phyloP scores from a whole-genome alignment of 805 yeast species.

The Metschnikowia proteae region DNA sequence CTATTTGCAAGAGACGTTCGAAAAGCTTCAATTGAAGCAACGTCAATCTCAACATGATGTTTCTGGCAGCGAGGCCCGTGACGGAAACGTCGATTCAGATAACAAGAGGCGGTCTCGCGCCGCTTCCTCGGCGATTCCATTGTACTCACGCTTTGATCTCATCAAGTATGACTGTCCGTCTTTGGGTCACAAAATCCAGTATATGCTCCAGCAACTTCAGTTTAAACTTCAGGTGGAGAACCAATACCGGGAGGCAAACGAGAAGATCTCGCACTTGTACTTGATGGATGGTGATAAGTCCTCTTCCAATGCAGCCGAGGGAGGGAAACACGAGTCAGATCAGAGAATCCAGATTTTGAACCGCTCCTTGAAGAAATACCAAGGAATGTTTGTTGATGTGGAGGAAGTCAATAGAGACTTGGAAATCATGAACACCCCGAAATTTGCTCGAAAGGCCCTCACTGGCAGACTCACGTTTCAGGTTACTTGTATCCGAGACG shows the following conservation, averaged over 20 bases:
- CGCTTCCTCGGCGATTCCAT: slow-evolving; percentile 28
- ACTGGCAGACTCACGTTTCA: slow-evolving; percentile 74
- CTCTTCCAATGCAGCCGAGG: slow-evolving; percentile 82
- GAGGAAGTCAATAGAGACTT: slow-evolving; percentile 66
- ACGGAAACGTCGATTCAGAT: slow-evolving; percentile 4
- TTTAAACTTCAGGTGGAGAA: slow-evolving; percentile 92
- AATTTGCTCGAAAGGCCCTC: slow-evolving; percentile 75
- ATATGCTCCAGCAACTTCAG: slow-evolving; percentile 92
- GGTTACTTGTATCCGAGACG: slow-evolving; percentile 78
- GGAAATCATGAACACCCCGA: slow-evolving; percentile 63
- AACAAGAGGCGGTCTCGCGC: slow-evolving; percentile 5
- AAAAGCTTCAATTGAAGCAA: slow-evolving; percentile 47
- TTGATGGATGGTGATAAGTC: slow-evolving; percentile 88
- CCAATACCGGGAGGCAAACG: slow-evolving; percentile 89
- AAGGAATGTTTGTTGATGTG: slow-evolving; percentile 75
- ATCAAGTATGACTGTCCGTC: slow-evolving; percentile 92
- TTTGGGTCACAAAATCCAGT: slow-evolving; percentile 88
- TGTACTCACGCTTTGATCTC: slow-evolving; percentile 71
- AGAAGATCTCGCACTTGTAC: slow-evolving; percentile 80
- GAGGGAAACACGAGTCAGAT: slow-evolving; percentile 78
- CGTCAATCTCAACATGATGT: slow-evolving; percentile 7
- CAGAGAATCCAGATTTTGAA: slow-evolving; percentile 80
- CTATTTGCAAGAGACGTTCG: slow-evolving; percentile 74
- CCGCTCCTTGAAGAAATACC: slow-evolving; percentile 80
- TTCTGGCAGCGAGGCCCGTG: slow-evolving; percentile 9